phyloP scores from a whole-genome alignment of 75 land plant genomes.

The Pinus tabuliformis region DNA sequence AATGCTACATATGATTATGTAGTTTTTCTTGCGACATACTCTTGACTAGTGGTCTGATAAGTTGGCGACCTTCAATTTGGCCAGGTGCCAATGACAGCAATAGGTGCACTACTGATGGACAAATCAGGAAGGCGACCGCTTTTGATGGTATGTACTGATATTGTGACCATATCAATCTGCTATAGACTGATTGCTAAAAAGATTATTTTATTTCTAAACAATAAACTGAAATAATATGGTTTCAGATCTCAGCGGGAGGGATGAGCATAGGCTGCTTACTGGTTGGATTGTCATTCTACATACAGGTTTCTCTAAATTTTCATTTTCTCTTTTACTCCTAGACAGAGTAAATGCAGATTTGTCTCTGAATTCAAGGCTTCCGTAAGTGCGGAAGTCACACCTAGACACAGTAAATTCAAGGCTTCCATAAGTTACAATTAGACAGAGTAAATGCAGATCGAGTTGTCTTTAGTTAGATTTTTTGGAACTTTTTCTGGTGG shows the following conservation, averaged over 20 bases:
- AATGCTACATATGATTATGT: too few relatives aligned
- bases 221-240: not conserved
- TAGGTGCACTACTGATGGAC: slow-evolving; percentile 38
- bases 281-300: slow-evolving; percentile 39
- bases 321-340: too few relatives aligned
- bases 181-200: not conserved
- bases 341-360: too few relatives aligned
- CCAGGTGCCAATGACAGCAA: slow-evolving; percentile 47
- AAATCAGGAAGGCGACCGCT: slow-evolving; percentile 45
- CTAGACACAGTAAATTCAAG: too few relatives aligned
- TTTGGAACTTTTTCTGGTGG: too few relatives aligned
- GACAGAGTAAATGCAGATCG: too few relatives aligned
- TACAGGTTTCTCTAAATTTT: slow-evolving; percentile 20
- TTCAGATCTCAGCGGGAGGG: slow-evolving; percentile 47
- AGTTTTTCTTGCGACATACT: not conserved
- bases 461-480: too few relatives aligned
- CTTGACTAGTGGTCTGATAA: not conserved
- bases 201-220: not conserved
- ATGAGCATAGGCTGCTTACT: slow-evolving; percentile 32
- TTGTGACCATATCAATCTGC: not conserved
- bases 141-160: slow-evolving; percentile 35
- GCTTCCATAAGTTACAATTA: too few relatives aligned
- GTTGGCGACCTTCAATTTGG: not conserved
- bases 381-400: too few relatives aligned
- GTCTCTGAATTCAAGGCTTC: too few relatives aligned